Evolutionary conservation across 2,329 filamentous ascomycete genomes (phyloP).

Genomic region (Aspergillus fijiensis): DNA sequence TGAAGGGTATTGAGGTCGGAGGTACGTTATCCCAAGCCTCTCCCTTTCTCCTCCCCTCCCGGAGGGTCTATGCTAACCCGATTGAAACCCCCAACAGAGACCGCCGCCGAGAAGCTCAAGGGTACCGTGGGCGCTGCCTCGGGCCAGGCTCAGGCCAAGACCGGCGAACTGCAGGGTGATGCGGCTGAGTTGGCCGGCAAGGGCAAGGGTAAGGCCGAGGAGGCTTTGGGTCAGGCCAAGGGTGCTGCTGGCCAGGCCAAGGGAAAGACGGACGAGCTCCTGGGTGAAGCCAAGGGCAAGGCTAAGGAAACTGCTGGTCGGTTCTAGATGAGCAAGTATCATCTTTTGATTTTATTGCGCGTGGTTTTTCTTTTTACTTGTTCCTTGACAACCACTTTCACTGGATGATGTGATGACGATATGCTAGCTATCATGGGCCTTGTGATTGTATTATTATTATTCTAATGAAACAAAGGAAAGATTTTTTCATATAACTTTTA

Average conservation of each 20-base stretch:
- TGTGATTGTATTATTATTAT: background rate
- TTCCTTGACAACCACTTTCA: background rate
- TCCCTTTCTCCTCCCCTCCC: background rate
- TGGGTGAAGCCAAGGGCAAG: constrained; percentile 22
- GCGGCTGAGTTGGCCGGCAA: constrained; percentile 14
- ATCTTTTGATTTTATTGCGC: background rate
- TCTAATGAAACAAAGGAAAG: background rate
- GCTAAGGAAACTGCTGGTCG: constrained; percentile 25
- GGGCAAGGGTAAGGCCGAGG: constrained; percentile 15
- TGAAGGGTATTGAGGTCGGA: constrained; percentile 63
- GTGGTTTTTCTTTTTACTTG: constrained; percentile 4
- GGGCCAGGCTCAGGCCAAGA: constrained; percentile 50
- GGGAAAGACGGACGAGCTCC: constrained; percentile 16
- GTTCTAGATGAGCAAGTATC: background rate
- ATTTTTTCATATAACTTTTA: background rate
- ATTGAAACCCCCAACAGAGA: constrained; percentile 40
- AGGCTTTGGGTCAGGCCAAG: constrained; percentile 8
- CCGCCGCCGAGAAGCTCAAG: constrained; percentile 50
- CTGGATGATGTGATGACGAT: constrained; percentile 2
- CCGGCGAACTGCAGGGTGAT: constrained; percentile 31
- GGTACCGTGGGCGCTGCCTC: constrained; percentile 42
- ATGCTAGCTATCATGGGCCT: background rate
- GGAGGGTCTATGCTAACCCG: background rate
- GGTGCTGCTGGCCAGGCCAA: constrained; percentile 12
- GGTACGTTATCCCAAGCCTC: constrained; percentile 45